A percentile compares a stretch with the other conserved stretches of the same genome.
Conservation (phyloP, 805 yeast genomes). For the Candida palmyrensis region DNA sequence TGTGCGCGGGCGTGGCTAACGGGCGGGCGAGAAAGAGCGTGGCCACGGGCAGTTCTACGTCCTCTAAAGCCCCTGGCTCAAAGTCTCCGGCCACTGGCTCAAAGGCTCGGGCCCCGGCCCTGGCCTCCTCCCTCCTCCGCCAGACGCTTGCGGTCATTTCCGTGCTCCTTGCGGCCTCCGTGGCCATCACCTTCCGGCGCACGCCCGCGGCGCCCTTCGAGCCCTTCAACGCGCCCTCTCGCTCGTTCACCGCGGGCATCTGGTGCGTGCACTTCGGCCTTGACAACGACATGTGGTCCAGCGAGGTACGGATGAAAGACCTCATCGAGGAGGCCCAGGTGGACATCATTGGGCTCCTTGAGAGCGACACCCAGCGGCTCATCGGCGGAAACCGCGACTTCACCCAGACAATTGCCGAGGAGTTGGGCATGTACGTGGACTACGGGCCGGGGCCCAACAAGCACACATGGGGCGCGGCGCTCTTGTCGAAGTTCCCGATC, state of each 20-base stretch:
- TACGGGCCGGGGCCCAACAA: constrained; percentile 97
- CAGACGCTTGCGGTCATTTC: constrained; percentile 32
- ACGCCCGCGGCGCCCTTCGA: constrained; percentile 63
- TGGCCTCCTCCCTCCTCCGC: constrained; percentile 10
- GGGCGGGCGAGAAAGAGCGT: constrained; percentile 21
- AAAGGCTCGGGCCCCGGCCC: background rate
- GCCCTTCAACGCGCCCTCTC: constrained; percentile 43
- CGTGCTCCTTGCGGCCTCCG: constrained; percentile 45
- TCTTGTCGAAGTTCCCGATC: constrained; percentile 92
- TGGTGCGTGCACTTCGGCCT: constrained; percentile 98
- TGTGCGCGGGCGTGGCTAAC: constrained; percentile 49
- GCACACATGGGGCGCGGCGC: constrained; percentile 97
- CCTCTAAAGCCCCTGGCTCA: constrained; percentile 17
- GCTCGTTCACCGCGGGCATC: constrained; percentile 86
- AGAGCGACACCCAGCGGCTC: constrained; percentile 88
- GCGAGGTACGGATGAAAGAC: constrained; percentile 84
- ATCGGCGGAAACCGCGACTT: constrained; percentile 95
- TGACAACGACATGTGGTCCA: constrained; percentile 97
- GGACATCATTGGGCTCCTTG: constrained; percentile 87
- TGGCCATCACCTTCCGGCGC: constrained; percentile 53
- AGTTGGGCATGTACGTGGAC: constrained; percentile 90
- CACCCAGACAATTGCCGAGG: constrained; percentile 87
- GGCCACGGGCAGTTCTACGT: constrained; percentile 12
- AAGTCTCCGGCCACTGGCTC: constrained; percentile 10
- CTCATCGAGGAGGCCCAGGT: constrained; percentile 80